Conservation (phyloP, 2,329 filamentous ascomycete species). For the Trichoderma lentiforme region DNA sequence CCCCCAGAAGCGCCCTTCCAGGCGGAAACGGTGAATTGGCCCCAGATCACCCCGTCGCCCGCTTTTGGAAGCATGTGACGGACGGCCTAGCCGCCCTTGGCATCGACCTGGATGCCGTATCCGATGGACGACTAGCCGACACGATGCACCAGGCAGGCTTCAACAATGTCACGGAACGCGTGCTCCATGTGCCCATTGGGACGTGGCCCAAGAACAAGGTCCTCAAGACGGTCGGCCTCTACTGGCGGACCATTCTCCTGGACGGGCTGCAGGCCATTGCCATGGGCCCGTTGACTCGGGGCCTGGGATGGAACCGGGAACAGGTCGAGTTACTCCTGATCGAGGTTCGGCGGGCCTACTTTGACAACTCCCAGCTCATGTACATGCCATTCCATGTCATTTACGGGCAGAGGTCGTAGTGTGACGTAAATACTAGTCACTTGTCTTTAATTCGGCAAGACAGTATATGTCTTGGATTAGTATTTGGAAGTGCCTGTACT, state of each 20-base stretch:
- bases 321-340: constrained; percentile 49
- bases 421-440: neutral
- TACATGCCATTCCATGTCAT: constrained; percentile 57
- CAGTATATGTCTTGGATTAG: neutral
- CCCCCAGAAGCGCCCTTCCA: constrained; percentile 42
- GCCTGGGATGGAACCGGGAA: constrained; percentile 46
- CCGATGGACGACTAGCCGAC: constrained; percentile 39
- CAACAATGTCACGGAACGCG: constrained; percentile 47
- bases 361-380: constrained; percentile 42
- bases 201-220: constrained; percentile 52
- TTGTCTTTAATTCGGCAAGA: neutral
- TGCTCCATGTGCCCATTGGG: constrained; percentile 53
- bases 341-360: constrained; percentile 47
- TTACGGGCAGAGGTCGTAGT: constrained; percentile 50
- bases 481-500: neutral
- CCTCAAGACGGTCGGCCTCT: constrained; percentile 50
- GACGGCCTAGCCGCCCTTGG: constrained; percentile 44
- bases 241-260: constrained; percentile 49
- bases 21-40: constrained; percentile 37
- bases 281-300: constrained; percentile 49
- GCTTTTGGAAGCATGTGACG: constrained; percentile 47
- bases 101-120: constrained; percentile 45
- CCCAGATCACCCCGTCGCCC: constrained; percentile 39
- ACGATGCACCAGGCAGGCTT: constrained; percentile 51
- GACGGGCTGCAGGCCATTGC: constrained; percentile 51